A percentile compares a stretch with the other conserved stretches of the same genome.
Evolutionary conservation across 768 basidiomycete genomes (phyloP).

Genomic region (Pholiota microspora): DNA sequence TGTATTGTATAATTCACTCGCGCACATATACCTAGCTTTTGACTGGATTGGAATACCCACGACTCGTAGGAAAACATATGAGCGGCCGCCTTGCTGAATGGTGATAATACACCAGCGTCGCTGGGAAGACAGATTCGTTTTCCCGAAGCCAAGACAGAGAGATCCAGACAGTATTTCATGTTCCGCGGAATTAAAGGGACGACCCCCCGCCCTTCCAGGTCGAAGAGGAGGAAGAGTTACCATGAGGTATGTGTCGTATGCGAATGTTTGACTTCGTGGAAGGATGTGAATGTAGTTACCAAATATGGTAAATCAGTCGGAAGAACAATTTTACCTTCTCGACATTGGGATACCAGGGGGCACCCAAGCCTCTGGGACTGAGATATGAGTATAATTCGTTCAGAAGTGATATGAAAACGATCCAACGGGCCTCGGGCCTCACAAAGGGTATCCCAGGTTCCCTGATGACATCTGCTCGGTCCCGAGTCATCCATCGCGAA

Average conservation of each 20-base stretch:
- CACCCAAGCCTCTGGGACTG: constrained; percentile 4
- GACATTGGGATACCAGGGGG: constrained; percentile 5
- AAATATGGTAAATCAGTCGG: constrained; percentile 10
- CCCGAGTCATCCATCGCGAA: neutral
- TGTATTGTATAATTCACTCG: neutral
- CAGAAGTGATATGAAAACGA: neutral
- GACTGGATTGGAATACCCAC: neutral
- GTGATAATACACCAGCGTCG: neutral
- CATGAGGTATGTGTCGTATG: constrained; percentile 15
- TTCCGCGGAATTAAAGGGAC: constrained; percentile 18
- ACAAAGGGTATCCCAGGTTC: neutral
- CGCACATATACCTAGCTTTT: neutral
- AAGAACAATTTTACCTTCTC: constrained; percentile 11
- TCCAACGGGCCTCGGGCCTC: neutral
- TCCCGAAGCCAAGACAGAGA: neutral
- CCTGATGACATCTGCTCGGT: neutral
- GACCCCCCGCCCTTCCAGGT: neutral
- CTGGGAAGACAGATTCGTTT: neutral
- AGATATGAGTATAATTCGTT: constrained; percentile 5
- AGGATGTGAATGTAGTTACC: constrained; percentile 7
- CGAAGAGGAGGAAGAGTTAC: constrained; percentile 2
- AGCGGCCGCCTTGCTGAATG: neutral
- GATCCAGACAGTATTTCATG: neutral
- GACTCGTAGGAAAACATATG: neutral
- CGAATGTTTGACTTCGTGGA: constrained; percentile 13